A percentile compares a stretch with the other conserved stretches of the same genome.
Evolutionary conservation across 2,329 filamentous ascomycete species (phyloP).

Genomic region (Trichoderma harzianum): DNA sequence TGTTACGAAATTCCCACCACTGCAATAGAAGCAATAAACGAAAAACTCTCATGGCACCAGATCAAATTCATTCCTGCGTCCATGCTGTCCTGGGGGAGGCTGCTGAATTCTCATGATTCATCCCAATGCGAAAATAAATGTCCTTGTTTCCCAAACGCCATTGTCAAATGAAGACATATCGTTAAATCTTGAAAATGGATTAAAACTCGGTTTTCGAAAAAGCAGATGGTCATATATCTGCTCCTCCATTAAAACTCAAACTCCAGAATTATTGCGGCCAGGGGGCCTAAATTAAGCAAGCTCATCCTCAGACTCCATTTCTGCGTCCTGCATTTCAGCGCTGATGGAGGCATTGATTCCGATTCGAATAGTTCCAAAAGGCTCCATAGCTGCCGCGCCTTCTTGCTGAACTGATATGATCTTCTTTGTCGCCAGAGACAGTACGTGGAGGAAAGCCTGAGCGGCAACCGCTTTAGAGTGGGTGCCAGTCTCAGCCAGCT

Average conservation of each 20-base stretch:
- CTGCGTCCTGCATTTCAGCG: constrained; percentile 10
- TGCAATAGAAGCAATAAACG: not conserved
- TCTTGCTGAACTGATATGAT: constrained; percentile 62
- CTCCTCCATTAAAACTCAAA: not conserved
- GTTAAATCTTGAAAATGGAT: not conserved
- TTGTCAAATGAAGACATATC: not conserved
- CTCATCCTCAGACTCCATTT: constrained; percentile 13
- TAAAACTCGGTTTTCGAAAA: not conserved
- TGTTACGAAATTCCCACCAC: not conserved
- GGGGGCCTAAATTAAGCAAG: not conserved
- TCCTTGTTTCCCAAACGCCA: not conserved
- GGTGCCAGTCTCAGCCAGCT: constrained; percentile 58
- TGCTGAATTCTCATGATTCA: not conserved
- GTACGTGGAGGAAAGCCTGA: constrained; percentile 72
- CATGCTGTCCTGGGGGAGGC: too few species aligned
- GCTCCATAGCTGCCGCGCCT: constrained; percentile 30
- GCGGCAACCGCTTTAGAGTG: constrained; percentile 61
- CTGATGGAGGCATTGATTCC: constrained; percentile 33
- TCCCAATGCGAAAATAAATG: not conserved
- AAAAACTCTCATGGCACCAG: not conserved
- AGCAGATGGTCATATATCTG: not conserved
- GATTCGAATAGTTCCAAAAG: constrained; percentile 48
- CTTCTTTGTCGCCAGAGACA: constrained; percentile 66
- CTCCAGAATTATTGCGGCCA: not conserved
- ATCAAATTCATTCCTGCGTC: not conserved